Evolutionary conservation across 2,329 filamentous ascomycete species (phyloP).

Genomic region (Colletotrichum lentis): DNA sequence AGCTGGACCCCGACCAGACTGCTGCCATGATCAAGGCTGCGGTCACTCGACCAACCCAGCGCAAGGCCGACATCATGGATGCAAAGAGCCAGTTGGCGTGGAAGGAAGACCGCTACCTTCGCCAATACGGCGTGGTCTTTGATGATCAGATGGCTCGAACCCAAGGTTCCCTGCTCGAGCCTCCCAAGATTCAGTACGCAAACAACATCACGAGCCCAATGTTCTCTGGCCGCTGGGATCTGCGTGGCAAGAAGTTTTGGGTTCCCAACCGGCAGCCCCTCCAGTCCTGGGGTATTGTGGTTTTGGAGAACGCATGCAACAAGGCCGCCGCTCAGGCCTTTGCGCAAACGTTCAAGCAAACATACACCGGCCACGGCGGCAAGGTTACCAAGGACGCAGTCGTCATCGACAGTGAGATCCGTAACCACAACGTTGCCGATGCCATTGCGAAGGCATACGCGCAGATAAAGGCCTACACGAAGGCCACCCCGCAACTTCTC

Average conservation of each 20-base stretch:
- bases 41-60: conserved; percentile 76
- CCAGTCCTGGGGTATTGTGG: conserved; percentile 77
- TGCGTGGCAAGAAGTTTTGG: conserved; percentile 82
- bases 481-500: conserved; percentile 74
- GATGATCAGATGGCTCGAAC: conserved; percentile 69
- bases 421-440: conserved; percentile 55
- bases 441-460: conserved; percentile 66
- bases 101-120: conserved; percentile 72
- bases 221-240: conserved; percentile 81
- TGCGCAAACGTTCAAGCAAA: conserved; percentile 52
- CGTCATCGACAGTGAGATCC: conserved; percentile 42
- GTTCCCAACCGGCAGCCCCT: conserved; percentile 68
- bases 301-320: conserved; percentile 65
- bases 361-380: conserved; percentile 62
- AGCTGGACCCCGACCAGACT: conserved; percentile 72
- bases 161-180: conserved; percentile 74
- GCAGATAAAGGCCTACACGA: conserved; percentile 60
- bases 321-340: conserved; percentile 69
- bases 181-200: conserved; percentile 76
- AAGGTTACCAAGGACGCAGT: conserved; percentile 44
- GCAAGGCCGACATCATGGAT: conserved; percentile 72
- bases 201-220: conserved; percentile 67
- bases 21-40: conserved; percentile 92
- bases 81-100: conserved; percentile 75
- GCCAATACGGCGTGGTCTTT: conserved; percentile 77